A percentile compares a stretch with the other conserved stretches of the same genome.
Conservation (phyloP, 306 rosid genomes). For the Acacia acuminata region DNA sequence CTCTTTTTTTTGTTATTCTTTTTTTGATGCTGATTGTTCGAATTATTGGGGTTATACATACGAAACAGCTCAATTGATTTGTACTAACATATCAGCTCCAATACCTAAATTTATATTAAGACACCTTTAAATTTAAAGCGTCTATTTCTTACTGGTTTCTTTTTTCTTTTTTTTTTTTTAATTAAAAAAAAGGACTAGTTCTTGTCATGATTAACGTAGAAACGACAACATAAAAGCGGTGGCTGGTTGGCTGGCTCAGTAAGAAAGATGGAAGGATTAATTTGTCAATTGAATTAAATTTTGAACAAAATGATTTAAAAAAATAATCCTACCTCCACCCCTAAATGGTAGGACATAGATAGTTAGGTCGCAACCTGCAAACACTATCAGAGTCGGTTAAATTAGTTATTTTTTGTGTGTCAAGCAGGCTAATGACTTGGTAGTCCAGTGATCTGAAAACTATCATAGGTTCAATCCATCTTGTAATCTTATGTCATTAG, state of each 20-base stretch:
- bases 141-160: background rate
- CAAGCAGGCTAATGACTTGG: too few relatives aligned
- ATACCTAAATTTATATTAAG: background rate
- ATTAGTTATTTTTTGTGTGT: too few relatives aligned
- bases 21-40: background rate
- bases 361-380: too few relatives aligned
- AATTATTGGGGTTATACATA: background rate
- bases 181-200: background rate
- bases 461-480: too few relatives aligned
- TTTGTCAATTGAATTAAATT: background rate
- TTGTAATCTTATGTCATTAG: too few relatives aligned
- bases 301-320: background rate
- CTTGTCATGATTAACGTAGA: background rate
- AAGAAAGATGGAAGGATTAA: background rate
- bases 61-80: background rate
- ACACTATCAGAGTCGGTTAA: too few relatives aligned
- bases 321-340: background rate
- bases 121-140: background rate
- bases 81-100: background rate
- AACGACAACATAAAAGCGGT: constrained; percentile 2
- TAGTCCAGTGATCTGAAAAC: too few relatives aligned
- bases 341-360: too few relatives aligned
- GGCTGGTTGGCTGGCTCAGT: background rate
- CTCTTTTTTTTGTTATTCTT: constrained; percentile 13
- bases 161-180: background rate